These are phyloP conservation scores for Thelonectria blattea DNA, from an alignment of 2,329 filamentous ascomycete species.

Conservation along the genomic window DNA sequence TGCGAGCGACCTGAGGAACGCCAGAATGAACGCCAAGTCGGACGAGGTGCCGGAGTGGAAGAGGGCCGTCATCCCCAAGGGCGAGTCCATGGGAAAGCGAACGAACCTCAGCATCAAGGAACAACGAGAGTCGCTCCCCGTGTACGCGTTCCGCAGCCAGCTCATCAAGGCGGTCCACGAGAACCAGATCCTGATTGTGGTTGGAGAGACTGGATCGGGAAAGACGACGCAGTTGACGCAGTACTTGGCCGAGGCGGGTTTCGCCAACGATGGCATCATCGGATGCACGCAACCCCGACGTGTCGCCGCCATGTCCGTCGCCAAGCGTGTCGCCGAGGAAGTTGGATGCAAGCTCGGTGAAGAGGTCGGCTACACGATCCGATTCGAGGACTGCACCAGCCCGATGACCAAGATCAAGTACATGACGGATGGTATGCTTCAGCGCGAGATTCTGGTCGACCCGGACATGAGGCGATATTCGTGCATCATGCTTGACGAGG, in stretches of 20 bases:
- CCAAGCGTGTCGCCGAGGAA: conserved; percentile 95
- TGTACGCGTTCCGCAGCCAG: conserved; percentile 86
- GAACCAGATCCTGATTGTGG: conserved; percentile 93
- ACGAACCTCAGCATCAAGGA: conserved; percentile 94
- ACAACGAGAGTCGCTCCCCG: conserved; percentile 86
- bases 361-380: conserved; percentile 96
- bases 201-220: conserved; percentile 95
- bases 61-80: conserved; percentile 77
- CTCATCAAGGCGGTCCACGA: conserved; percentile 85
- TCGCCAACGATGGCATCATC: conserved; percentile 85
- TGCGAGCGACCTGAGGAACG: conserved; percentile 80
- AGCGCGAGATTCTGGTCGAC: conserved; percentile 93
- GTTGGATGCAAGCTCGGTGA: conserved; percentile 89
- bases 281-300: conserved; percentile 96
- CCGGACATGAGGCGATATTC: conserved; percentile 89
- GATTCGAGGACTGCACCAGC: conserved; percentile 93
- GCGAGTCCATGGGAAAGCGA: conserved; percentile 81
- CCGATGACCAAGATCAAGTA: conserved; percentile 95
- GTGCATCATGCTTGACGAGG: conserved; percentile 97
- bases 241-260: conserved; percentile 91
- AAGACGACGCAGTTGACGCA: conserved; percentile 98
- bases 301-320: conserved; percentile 97
- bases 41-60: conserved; percentile 93
- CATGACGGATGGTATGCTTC: conserved; percentile 99
- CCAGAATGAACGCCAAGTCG: conserved; percentile 64